These are phyloP conservation scores for Chaetomium fimeti DNA, from an alignment of 495 filamentous ascomycete genomes.

Conservation along the genomic window DNA sequence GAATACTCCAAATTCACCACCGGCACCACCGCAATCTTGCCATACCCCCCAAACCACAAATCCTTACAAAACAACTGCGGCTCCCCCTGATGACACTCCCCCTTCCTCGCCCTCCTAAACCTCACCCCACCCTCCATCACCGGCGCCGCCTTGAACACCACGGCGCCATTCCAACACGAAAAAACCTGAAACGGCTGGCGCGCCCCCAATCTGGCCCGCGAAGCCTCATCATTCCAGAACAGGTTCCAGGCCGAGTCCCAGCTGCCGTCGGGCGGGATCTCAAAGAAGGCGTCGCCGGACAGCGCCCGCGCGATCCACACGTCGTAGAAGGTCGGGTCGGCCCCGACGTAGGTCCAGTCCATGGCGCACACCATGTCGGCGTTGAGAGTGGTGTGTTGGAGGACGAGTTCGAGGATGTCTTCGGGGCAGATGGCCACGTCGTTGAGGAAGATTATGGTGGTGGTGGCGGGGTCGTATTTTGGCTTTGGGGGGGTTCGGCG, in stretches of 20 bases:
- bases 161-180: constrained; percentile 55
- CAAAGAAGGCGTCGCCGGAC: constrained; percentile 51
- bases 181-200: constrained; percentile 53
- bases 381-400: constrained; percentile 42
- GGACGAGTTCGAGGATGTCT: constrained; percentile 53
- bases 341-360: constrained; percentile 51
- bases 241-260: constrained; percentile 47
- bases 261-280: constrained; percentile 46
- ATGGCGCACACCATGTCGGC: constrained; percentile 56
- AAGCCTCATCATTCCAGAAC: constrained; percentile 44
- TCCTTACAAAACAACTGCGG: constrained; percentile 52
- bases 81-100: constrained; percentile 51
- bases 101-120: constrained; percentile 40
- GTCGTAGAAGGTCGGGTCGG: constrained; percentile 49
- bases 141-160: constrained; percentile 32
- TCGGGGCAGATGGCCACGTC: constrained; percentile 52
- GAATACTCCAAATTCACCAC: constrained; percentile 50
- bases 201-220: constrained; percentile 30
- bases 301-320: constrained; percentile 52
- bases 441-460: constrained; percentile 52
- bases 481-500: too few relatives aligned
- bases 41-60: constrained; percentile 46
- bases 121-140: constrained; percentile 34
- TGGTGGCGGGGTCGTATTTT: constrained; percentile 25
- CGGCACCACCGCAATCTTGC: constrained; percentile 52